Conservation (phyloP, 2,329 filamentous ascomycete species). For the Colletotrichum sp. region DNA sequence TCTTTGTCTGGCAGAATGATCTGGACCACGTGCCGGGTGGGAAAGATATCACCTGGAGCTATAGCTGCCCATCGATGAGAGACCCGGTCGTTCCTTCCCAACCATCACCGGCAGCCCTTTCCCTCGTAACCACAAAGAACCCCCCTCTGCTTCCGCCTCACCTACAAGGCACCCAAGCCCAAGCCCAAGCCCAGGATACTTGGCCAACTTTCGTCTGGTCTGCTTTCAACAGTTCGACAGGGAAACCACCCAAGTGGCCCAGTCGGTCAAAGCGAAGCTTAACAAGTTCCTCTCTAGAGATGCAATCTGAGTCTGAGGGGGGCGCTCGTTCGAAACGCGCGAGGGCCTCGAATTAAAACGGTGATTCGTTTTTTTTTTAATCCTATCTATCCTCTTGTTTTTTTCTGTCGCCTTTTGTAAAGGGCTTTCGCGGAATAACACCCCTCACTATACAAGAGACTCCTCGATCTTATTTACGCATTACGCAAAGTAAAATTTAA, state of each 20-base stretch:
- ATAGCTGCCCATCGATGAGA: neutral
- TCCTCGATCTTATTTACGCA: no score
- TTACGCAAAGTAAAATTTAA: no score
- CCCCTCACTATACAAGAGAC: no score
- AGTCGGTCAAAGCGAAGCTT: neutral
- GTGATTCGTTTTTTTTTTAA: neutral
- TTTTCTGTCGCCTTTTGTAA: no score
- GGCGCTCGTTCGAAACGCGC: neutral
- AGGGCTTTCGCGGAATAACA: no score
- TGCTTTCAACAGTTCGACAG: neutral
- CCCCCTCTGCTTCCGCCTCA: neutral
- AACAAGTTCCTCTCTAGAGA: neutral
- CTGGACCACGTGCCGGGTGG: neutral
- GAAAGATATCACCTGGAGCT: neutral
- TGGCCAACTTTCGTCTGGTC: neutral
- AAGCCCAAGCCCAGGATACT: neutral
- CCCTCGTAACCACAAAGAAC: neutral
- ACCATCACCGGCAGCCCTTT: neutral
- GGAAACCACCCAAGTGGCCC: neutral
- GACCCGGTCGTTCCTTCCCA: neutral
- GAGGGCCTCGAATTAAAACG: neutral
- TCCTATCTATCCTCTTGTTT: no score
- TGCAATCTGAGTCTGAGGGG: neutral
- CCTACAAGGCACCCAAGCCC: neutral
- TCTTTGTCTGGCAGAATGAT: neutral